Evolutionary conservation across 768 basidiomycete species (phyloP), one percentile per base, ranked within the genome.

Genomic region (Ramaria sp.): DNA sequence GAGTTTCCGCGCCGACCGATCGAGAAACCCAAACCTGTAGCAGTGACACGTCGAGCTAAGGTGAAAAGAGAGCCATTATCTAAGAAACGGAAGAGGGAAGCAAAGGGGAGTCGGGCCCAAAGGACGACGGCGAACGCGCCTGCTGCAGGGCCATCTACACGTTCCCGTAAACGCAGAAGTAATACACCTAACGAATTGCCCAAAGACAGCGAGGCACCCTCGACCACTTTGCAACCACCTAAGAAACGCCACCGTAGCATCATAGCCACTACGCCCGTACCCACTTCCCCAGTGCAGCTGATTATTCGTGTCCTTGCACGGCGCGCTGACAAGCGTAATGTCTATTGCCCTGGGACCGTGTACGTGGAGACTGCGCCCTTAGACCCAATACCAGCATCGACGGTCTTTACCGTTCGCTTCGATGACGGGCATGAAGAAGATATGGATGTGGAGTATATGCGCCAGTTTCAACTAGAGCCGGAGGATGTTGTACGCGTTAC

Each of bases 271-370:
- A 49, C 55, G 5, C 55, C 46, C 15, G 47, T 27, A 9, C 55
- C 55, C 5, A 27, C 2, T n/a, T 20, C 30, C 13, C 6, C 19
- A 20, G 20, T 11, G 31, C 2, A 20, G 17, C 9, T 50, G 12
- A 37, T 7, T 5, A 57, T 30, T 7, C 55, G 55, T 49, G 55
- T 57, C 27, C 33, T 57, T 30, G 55, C 55, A 11, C 22, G 55
- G 19, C 55, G 55, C 31, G 10, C 30, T 48, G 27, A 50, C 6
- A 34, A 49, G 24, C 9, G 15, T 11, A 41, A 37, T 3, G 74
- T 75, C 61, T 91, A 75, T 68, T 86, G 82, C 64, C 68, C 80
- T 17, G 89, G 86, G 15, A 72, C 68, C 37, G 74, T 86, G 27
- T 64, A 80, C 53, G 70, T 72, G 17, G 58, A 59, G 50, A 60